Percentiles rank a stretch among this genome's conserved stretches.
Conservation (phyloP, 2,329 filamentous ascomycete genomes). For the Xylaria hypoxylon region DNA sequence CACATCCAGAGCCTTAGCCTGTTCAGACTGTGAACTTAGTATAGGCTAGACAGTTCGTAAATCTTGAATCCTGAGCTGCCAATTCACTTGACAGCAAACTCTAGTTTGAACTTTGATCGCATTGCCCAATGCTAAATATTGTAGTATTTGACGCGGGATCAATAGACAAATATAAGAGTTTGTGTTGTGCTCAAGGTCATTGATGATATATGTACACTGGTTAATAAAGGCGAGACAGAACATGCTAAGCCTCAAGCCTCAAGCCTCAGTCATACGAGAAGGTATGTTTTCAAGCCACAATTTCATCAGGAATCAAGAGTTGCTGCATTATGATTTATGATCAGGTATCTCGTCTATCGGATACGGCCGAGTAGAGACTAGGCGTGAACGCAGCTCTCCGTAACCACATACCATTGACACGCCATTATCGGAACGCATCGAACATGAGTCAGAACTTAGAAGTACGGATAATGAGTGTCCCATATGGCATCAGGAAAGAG, state of each 20-base stretch:
- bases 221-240: neutral
- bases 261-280: neutral
- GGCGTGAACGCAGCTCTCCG: slow-evolving; percentile 12
- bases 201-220: neutral
- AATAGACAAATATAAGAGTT: too few species aligned
- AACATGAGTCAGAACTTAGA: neutral
- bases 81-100: too few species aligned
- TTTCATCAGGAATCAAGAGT: neutral
- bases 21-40: too few species aligned
- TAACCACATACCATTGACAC: neutral
- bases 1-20: too few species aligned
- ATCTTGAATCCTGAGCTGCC: too few species aligned
- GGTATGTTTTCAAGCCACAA: neutral
- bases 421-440: slow-evolving; percentile 6
- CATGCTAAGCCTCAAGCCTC: neutral
- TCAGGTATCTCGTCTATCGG: slow-evolving; percentile 4
- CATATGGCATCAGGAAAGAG: slow-evolving; percentile 7
- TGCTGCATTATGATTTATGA: neutral
- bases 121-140: too few species aligned
- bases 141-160: too few species aligned
- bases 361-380: neutral
- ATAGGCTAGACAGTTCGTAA: too few species aligned
- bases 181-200: neutral
- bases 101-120: too few species aligned
- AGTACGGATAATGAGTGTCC: neutral